These are phyloP conservation scores for Plasmodium sp. DNA, from an alignment of 169 alveolate species.

Conservation along the genomic window DNA sequence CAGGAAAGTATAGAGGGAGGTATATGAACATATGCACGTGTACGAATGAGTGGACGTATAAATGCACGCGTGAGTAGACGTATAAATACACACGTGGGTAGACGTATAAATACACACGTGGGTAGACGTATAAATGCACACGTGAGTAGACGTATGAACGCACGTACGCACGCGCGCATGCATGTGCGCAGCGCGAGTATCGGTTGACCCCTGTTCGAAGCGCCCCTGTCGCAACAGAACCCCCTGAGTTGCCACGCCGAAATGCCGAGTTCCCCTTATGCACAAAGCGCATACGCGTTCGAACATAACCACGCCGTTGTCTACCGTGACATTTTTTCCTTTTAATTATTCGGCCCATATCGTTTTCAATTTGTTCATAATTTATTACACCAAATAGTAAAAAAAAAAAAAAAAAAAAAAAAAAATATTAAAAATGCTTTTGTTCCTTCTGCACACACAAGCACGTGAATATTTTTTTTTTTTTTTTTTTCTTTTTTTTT, in stretches of 20 bases:
- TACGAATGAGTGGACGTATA: not conserved
- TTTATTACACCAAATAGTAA: not conserved
- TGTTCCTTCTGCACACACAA: not conserved
- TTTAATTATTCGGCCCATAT: not conserved
- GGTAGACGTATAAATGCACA: not conserved
- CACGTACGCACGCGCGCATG: not conserved
- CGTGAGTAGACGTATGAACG: not conserved
- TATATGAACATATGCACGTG: not conserved
- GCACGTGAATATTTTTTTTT: not conserved
- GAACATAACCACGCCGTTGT: not conserved
- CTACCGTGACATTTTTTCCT: not conserved
- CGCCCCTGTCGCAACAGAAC: not conserved
- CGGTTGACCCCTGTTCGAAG: not conserved
- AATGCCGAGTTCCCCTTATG: not conserved
- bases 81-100: not conserved
- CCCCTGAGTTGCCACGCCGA: not conserved
- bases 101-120: not conserved
- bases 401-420: not conserved
- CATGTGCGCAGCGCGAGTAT: not conserved
- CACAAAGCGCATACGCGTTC: not conserved
- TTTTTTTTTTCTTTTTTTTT: not conserved
- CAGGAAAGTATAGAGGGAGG: not conserved
- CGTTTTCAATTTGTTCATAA: conserved; percentile 16
- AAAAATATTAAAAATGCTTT: not conserved
- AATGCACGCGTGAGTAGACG: not conserved